Percentiles rank a stretch among this genome's conserved stretches.
Conservation (phyloP, 2,329 filamentous ascomycete genomes). For the Parascedosporium putredinis region DNA sequence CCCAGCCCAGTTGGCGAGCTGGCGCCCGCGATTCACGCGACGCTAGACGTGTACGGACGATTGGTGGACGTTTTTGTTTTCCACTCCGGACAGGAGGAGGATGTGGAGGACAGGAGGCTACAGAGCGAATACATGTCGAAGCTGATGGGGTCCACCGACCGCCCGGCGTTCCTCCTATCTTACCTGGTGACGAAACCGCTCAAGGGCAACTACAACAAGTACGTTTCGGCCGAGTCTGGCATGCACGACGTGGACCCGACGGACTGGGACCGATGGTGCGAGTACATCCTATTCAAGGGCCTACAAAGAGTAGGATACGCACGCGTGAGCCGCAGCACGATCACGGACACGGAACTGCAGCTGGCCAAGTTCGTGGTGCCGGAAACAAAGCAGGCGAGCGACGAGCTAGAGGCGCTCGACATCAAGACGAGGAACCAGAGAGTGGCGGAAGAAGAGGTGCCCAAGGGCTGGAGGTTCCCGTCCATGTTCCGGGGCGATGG, state of each 20-base stretch:
- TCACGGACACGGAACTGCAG: slow-evolving; percentile 95
- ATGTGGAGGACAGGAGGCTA: slow-evolving; percentile 78
- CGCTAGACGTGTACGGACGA: slow-evolving; percentile 82
- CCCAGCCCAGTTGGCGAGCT: slow-evolving; percentile 91
- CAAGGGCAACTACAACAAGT: slow-evolving; percentile 93
- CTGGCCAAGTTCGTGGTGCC: slow-evolving; percentile 91
- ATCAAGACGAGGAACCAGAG: slow-evolving; percentile 45
- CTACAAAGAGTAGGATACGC: slow-evolving; percentile 82
- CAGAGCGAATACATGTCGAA: slow-evolving; percentile 79
- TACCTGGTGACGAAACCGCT: slow-evolving; percentile 88
- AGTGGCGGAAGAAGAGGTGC: slow-evolving; percentile 62
- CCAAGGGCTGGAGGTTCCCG: slow-evolving; percentile 73
- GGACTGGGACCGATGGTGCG: slow-evolving; percentile 98
- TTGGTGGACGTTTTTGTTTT: slow-evolving; percentile 93
- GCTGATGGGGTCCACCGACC: slow-evolving; percentile 72
- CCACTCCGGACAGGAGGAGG: slow-evolving; percentile 97
- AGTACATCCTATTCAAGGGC: slow-evolving; percentile 94
- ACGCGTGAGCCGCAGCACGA: slow-evolving; percentile 75
- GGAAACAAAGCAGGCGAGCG: slow-evolving; percentile 44
- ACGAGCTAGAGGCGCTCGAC: slow-evolving; percentile 26
- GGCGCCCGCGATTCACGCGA: slow-evolving; percentile 94
- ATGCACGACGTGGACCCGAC: slow-evolving; percentile 91
- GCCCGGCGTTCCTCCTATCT: slow-evolving; percentile 75
- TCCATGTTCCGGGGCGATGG: slow-evolving; percentile 73
- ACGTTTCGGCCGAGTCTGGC: slow-evolving; percentile 73